Conservation (phyloP, 2,329 filamentous ascomycete genomes). For the Blastomyces silverae region DNA sequence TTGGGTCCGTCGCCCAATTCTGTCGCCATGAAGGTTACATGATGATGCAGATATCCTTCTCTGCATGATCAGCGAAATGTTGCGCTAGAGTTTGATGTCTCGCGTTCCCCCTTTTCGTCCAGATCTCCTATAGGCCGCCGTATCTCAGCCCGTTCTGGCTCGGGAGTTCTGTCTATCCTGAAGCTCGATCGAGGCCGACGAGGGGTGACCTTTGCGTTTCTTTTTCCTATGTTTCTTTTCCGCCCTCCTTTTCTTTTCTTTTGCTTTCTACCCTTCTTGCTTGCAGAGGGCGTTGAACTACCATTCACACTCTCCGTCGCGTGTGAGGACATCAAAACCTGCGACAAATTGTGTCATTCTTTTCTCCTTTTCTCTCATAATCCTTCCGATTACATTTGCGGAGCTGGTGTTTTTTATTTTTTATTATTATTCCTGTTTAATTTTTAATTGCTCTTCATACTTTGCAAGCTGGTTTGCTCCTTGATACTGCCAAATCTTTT, state of each 20-base stretch:
- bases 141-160: not conserved
- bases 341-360: conserved; percentile 7
- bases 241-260: not conserved
- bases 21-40: not conserved
- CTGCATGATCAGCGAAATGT: not conserved
- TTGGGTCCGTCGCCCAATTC: not conserved
- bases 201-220: not conserved
- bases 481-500: not conserved
- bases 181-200: not conserved
- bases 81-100: not conserved
- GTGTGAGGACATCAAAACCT: conserved; percentile 1
- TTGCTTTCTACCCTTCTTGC: not conserved
- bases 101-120: not conserved
- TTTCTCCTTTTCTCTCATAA: not conserved
- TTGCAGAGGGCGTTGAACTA: not conserved
- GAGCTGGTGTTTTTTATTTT: not conserved
- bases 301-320: conserved; percentile 1
- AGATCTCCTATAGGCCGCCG: not conserved
- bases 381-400: not conserved
- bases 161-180: not conserved
- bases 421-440: too few species aligned
- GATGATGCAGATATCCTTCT: not conserved
- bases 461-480: not conserved
- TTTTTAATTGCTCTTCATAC: too few species aligned
- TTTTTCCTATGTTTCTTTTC: too few species aligned